Evolutionary conservation across 1,284 basidiomycete species (phyloP).

Genomic region (Rhodotorula sp.): DNA sequence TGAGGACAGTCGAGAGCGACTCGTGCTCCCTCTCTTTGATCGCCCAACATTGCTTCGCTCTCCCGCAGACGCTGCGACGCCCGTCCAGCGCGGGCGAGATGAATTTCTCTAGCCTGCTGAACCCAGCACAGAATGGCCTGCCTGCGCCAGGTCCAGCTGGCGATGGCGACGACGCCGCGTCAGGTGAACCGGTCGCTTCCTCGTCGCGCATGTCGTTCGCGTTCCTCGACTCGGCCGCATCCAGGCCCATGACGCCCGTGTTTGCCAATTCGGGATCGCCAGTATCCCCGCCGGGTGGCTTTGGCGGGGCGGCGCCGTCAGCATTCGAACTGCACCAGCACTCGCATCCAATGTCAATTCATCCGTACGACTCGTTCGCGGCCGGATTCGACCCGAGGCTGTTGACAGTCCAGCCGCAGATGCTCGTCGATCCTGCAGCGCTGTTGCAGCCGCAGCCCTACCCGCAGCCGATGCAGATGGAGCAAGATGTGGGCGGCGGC

Average conservation of each 20-base stretch:
- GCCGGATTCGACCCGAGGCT: constrained; percentile 1
- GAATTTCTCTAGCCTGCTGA: constrained; percentile 4
- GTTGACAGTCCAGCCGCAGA: neutral
- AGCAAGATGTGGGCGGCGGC: too few species aligned
- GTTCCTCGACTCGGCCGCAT: constrained; percentile 6
- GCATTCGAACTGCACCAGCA: constrained; percentile 1
- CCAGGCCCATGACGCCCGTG: constrained; percentile 8
- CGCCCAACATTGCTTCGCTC: neutral
- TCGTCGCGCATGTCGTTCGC: constrained; percentile 11
- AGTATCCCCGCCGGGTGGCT: neutral
- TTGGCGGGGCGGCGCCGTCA: neutral
- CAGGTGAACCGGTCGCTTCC: neutral
- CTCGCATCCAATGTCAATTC: neutral
- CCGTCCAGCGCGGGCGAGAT: neutral
- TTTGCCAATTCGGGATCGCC: neutral
- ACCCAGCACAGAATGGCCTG: neutral
- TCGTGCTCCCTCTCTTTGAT: too few species aligned
- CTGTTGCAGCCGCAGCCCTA: neutral
- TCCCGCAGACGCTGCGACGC: neutral
- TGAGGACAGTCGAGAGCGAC: too few species aligned
- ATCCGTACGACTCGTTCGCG: neutral
- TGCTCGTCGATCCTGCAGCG: neutral
- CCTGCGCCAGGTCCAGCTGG: neutral
- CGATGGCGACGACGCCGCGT: neutral
- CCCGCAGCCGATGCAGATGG: neutral